phyloP scores from a whole-genome alignment of 345 rosid species.

The Lumnitzera littorea region DNA sequence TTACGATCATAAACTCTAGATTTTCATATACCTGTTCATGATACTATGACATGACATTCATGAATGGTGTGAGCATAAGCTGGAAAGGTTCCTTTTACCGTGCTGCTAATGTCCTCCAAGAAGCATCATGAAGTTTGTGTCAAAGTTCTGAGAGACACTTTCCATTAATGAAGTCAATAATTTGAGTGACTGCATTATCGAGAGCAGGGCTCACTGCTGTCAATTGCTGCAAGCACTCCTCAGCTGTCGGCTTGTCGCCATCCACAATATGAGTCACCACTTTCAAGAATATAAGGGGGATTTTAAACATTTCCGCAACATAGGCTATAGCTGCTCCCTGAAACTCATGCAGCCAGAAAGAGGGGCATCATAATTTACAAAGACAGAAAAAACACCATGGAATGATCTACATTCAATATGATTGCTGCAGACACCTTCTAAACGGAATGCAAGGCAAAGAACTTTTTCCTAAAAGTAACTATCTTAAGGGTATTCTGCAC shows the following conservation, averaged over 20 bases:
- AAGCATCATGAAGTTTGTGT: conserved; percentile 7
- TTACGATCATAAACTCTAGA: too few species aligned
- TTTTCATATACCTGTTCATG: too few species aligned
- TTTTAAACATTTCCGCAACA: conserved; percentile 77
- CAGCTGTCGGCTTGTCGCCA: conserved; percentile 84
- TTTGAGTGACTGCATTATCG: conserved; percentile 48
- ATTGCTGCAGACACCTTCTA: too few species aligned
- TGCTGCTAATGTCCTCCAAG: background rate
- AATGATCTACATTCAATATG: too few species aligned
- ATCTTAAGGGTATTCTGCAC: too few species aligned
- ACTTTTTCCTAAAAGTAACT: too few species aligned
- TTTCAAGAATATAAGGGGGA: conserved; percentile 76
- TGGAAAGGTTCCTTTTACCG: too few species aligned
- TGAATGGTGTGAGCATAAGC: too few species aligned
- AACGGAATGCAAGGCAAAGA: too few species aligned
- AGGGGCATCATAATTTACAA: background rate
- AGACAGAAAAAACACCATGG: background rate
- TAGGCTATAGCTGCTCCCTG: conserved; percentile 92
- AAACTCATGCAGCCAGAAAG: background rate
- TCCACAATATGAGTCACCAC: conserved; percentile 89
- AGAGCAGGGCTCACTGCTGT: conserved; percentile 68
- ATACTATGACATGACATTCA: too few species aligned
- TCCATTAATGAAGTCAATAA: conserved; percentile 62
- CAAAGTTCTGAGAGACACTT: conserved; percentile 67
- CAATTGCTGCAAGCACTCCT: conserved; percentile 85